phyloP scores from a whole-genome alignment of 2,329 filamentous ascomycete species.

The Verticillium albo-atrum region DNA sequence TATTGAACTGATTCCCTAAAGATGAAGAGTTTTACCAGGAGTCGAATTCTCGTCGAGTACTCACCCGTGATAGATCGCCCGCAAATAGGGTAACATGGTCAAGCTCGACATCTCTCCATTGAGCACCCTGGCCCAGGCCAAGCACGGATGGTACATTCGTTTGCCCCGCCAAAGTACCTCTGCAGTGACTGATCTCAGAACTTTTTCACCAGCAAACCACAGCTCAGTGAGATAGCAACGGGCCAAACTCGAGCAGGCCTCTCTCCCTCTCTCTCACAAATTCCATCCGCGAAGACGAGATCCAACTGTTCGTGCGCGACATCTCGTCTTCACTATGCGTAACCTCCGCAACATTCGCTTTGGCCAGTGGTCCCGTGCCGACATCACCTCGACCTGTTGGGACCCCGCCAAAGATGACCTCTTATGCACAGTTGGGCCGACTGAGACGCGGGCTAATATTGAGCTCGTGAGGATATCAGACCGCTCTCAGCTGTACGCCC shows the following conservation, averaged over 20 bases:
- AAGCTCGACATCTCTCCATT: not conserved
- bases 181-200: not conserved
- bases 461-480: constrained; percentile 59
- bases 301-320: not conserved
- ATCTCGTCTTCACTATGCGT: constrained; percentile 58
- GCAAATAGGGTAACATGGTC: too few relatives aligned
- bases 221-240: not conserved
- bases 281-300: not conserved
- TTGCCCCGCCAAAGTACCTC: constrained; percentile 2
- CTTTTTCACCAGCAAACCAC: not conserved
- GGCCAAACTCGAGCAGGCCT: not conserved
- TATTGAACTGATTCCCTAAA: too few relatives aligned
- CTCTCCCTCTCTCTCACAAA: too few relatives aligned
- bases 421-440: constrained; percentile 81
- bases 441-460: constrained; percentile 63
- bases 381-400: constrained; percentile 78
- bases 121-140: not conserved
- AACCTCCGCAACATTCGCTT: constrained; percentile 80
- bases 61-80: too few relatives aligned
- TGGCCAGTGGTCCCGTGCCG: constrained; percentile 56
- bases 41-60: too few relatives aligned
- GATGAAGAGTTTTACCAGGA: too few relatives aligned
- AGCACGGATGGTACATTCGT: not conserved
- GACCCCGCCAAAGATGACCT: constrained; percentile 73
- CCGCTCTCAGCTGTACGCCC: constrained; percentile 37